These are phyloP conservation scores for Huntiella decipiens DNA, from an alignment of 2,329 filamentous ascomycete genomes.

Conservation along the genomic window DNA sequence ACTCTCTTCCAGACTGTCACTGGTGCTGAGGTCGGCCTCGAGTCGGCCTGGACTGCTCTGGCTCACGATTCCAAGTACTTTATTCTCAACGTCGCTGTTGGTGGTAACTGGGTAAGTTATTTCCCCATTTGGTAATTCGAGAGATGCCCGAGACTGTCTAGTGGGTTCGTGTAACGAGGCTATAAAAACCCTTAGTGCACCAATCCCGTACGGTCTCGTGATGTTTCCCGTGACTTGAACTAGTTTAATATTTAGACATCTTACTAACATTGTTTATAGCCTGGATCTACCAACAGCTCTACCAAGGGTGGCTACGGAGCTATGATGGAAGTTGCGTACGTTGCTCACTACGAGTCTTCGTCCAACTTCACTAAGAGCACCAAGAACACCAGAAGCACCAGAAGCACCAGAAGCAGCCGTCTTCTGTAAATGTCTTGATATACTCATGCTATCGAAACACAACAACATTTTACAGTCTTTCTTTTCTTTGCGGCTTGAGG, in stretches of 20 bases:
- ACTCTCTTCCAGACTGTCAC: slow-evolving; percentile 24
- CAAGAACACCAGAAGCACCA: too few species aligned
- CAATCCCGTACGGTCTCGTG: neutral
- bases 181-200: too few species aligned
- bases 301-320: slow-evolving; percentile 24
- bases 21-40: slow-evolving; percentile 26
- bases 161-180: too few species aligned
- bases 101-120: slow-evolving; percentile 30
- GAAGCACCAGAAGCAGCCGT: too few species aligned
- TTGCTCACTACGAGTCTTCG: slow-evolving; percentile 13
- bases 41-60: slow-evolving; percentile 28
- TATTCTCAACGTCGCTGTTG: slow-evolving; percentile 36
- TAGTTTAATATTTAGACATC: neutral
- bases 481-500: too few species aligned
- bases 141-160: too few species aligned
- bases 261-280: slow-evolving; percentile 18
- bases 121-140: too few species aligned
- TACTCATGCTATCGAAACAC: too few species aligned
- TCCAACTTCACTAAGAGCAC: slow-evolving; percentile 1
- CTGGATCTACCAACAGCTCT: slow-evolving; percentile 27
- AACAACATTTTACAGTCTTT: too few species aligned
- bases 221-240: neutral
- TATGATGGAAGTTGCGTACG: slow-evolving; percentile 15
- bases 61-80: slow-evolving; percentile 32
- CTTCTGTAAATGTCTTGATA: too few species aligned